phyloP scores from a whole-genome alignment of 73 alveolate genomes.

The Paraurostyla sp. region DNA sequence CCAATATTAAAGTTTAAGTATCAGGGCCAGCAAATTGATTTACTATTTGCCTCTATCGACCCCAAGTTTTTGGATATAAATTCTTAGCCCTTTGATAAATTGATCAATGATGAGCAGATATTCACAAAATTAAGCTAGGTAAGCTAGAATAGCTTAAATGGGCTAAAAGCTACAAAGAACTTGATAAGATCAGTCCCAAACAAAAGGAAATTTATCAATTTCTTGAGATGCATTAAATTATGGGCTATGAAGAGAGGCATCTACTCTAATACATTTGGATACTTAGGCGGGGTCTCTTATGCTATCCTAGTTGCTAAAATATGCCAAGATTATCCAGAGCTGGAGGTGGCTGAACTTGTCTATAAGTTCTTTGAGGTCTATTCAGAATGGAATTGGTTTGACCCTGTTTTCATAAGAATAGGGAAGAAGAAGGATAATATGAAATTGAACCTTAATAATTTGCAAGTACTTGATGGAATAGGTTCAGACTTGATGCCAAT shows the following conservation, averaged over 20 bases:
- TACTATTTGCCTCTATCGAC: conserved; percentile 92
- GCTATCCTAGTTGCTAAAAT: conserved; percentile 96
- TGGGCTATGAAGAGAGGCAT: conserved; percentile 98
- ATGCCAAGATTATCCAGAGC: conserved; percentile 92
- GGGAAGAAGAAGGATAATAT: conserved; percentile 35
- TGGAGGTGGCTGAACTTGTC: conserved; percentile 82
- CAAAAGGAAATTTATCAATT: conserved; percentile 80
- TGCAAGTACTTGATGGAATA: conserved; percentile 15
- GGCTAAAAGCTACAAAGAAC: conserved; percentile 92
- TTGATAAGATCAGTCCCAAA: conserved; percentile 90
- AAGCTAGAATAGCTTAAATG: conserved; percentile 93
- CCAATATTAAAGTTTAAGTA: conserved; percentile 93
- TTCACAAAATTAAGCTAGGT: conserved; percentile 84
- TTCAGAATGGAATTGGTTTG: conserved; percentile 95
- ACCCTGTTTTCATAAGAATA: conserved; percentile 77
- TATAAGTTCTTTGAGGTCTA: conserved; percentile 93
- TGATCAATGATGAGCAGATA: conserved; percentile 83
- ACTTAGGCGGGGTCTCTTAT: conserved; percentile 97
- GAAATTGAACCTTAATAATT: conserved; percentile 18
- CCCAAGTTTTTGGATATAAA: conserved; percentile 81
- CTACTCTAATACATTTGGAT: conserved; percentile 93
- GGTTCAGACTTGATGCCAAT: conserved; percentile 86
- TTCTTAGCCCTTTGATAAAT: conserved; percentile 69
- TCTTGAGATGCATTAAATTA: conserved; percentile 92
- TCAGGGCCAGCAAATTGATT: conserved; percentile 88